Base-by-base conservation (phyloP, 192 early-diverging fungal genomes). In the Allomyces macrogynus region DNA sequence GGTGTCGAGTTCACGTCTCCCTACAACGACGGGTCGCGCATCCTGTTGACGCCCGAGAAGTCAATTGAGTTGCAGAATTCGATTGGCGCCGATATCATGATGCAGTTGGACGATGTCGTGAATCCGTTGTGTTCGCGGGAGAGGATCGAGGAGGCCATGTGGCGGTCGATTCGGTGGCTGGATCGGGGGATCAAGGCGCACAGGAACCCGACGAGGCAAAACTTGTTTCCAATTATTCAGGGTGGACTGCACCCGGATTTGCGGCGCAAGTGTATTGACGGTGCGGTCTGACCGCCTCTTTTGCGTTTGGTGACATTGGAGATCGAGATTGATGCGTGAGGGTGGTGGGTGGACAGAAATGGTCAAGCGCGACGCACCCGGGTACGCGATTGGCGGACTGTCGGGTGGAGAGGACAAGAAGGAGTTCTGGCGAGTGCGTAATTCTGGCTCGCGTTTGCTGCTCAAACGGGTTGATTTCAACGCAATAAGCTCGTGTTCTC, bases 101-200 rank as follows among this genome's bases (percentile, higher is more conserved):
- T 92, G 90, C 90, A 92, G 69, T 73, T 92, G 67, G 90, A 92
- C 67, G 90, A 92, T 71, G 90, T 92, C 3, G 86, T 92, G 3
- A 89, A 88, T 3, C 89, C 88, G 60, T 68, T 92, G 61, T 85
- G 84, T 1, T 86, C 83, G 12, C 88, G 90, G 4, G 79, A 85
- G 16, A 3, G 90, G 63, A 86, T 92, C 2, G 90, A 90, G 68
- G 90, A 92, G 71, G 90, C 90, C 49, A 92, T 92, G 90, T 81
- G 80, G 79, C 78, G 90, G 71, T 89, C 87, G 23, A 83, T 92
- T 62, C 82, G 90, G 54, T 92, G 90, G 89, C 75, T 92, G 60
- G 90, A 92, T 73, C 77, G 90, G 68, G 84, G 90, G 64, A 86
- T 90, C 61, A 77, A 74, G 63, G 87, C 88, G 23, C 87, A 90